Percentiles rank a stretch among this genome's conserved stretches.
Evolutionary conservation across 2,329 filamentous ascomycete genomes (phyloP).

Genomic region (Aaosphaeria pasadenensis): DNA sequence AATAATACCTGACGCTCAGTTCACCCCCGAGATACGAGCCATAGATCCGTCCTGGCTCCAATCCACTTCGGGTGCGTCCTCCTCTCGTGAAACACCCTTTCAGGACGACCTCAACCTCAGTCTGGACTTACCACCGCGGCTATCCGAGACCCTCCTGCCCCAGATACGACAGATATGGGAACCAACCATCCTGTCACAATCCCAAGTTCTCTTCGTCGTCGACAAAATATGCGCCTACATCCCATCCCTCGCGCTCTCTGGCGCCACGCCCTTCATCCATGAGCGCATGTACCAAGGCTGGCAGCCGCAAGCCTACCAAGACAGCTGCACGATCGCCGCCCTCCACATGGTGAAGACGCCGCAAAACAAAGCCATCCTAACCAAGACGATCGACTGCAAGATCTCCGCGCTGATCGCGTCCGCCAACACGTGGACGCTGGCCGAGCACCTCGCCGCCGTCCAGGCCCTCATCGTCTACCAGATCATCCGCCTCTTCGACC

Average conservation of each 20-base stretch:
- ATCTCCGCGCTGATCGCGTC: conserved; percentile 11
- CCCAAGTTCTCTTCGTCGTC: conserved; percentile 12
- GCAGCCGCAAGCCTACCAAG: conserved; percentile 23
- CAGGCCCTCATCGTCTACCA: conserved; percentile 32
- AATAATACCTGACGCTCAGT: too few species aligned
- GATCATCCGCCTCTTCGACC: conserved; percentile 27
- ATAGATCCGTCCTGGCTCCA: conserved; percentile 6
- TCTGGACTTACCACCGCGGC: neutral
- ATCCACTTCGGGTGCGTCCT: neutral
- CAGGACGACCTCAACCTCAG: too few species aligned
- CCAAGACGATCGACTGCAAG: conserved; percentile 17
- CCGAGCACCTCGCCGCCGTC: conserved; percentile 28
- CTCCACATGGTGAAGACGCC: conserved; percentile 22
- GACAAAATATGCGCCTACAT: conserved; percentile 15
- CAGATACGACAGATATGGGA: conserved; percentile 15
- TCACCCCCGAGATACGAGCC: neutral
- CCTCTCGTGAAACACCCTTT: too few species aligned
- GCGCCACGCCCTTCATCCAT: conserved; percentile 22
- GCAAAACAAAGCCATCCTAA: conserved; percentile 14
- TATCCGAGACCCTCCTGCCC: conserved; percentile 6
- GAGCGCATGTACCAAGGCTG: conserved; percentile 14
- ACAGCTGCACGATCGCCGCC: conserved; percentile 20
- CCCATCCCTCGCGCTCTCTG: conserved; percentile 18
- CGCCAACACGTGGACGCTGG: conserved; percentile 16
- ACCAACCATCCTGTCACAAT: conserved; percentile 11